phyloP scores from a whole-genome alignment of 345 rosid species.

The Pistacia integerrima region DNA sequence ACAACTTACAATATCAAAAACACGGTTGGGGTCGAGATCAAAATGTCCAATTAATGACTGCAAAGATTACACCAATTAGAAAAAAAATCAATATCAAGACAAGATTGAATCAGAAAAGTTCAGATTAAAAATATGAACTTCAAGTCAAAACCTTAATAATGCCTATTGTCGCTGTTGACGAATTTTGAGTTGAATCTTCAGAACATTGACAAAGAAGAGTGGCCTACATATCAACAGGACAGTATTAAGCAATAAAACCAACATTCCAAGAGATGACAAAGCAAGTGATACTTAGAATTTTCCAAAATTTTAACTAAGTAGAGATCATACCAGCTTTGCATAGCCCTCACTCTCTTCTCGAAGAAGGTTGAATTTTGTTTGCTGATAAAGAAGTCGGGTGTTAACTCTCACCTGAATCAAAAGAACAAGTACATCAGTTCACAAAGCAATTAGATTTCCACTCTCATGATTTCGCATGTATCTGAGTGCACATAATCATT shows the following conservation, averaged over 20 bases:
- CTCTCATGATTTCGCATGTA: conserved; percentile 3
- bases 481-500: background rate
- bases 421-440: conserved; percentile 12
- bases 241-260: background rate
- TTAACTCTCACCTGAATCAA: conserved; percentile 87
- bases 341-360: conserved; percentile 99
- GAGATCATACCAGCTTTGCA: conserved; percentile 83
- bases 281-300: background rate
- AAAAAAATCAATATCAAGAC: conserved; percentile 13
- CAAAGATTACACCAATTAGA: conserved; percentile 36
- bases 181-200: conserved; percentile 59
- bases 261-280: background rate
- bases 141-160: conserved; percentile 75
- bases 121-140: conserved; percentile 8
- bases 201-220: conserved; percentile 89
- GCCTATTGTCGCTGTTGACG: conserved; percentile 82
- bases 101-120: background rate
- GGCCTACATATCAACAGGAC: conserved; percentile 47
- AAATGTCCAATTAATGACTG: conserved; percentile 99
- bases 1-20: conserved; percentile 94
- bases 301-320: conserved; percentile 8
- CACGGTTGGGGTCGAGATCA: conserved; percentile 99
- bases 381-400: conserved; percentile 98
- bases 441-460: background rate
- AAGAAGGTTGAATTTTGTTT: conserved; percentile 95